These are phyloP conservation scores for Pichia ethanolica DNA, from an alignment of 805 yeast genomes.

Conservation along the genomic window DNA sequence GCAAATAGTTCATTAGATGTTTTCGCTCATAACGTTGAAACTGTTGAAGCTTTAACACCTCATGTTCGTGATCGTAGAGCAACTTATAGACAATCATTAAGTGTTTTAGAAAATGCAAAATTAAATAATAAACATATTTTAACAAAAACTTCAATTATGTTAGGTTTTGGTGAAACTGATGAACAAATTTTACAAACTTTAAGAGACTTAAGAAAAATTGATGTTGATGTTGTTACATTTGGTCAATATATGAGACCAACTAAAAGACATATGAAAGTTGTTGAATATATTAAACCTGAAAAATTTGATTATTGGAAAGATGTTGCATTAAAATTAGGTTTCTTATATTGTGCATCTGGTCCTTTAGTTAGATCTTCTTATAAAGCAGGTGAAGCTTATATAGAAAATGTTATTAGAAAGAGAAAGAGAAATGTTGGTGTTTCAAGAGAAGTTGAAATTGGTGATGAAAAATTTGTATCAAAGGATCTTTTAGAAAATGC, in stretches of 20 bases:
- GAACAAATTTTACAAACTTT: slow-evolving; percentile 76
- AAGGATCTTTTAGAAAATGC: slow-evolving; percentile 14
- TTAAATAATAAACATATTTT: slow-evolving; percentile 62
- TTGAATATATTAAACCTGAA: slow-evolving; percentile 88
- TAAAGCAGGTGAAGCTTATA: slow-evolving; percentile 97
- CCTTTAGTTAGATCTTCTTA: slow-evolving; percentile 94
- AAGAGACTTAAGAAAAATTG: slow-evolving; percentile 62
- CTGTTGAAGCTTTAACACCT: slow-evolving; percentile 93
- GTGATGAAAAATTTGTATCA: slow-evolving; percentile 25
- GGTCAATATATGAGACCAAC: slow-evolving; percentile 99
- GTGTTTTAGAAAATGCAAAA: slow-evolving; percentile 78
- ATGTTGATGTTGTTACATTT: slow-evolving; percentile 92
- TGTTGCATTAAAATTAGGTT: slow-evolving; percentile 80
- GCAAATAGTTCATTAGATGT: slow-evolving; percentile 90
- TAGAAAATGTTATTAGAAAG: slow-evolving; percentile 84
- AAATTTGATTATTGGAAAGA: slow-evolving; percentile 92
- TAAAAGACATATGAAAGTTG: slow-evolving; percentile 96
- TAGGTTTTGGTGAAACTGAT: slow-evolving; percentile 95
- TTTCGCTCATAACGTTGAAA: slow-evolving; percentile 94
- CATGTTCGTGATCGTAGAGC: slow-evolving; percentile 95
- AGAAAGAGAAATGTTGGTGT: slow-evolving; percentile 43
- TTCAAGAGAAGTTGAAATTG: slow-evolving; percentile 26
- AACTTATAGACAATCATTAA: slow-evolving; percentile 79
- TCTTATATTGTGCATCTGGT: slow-evolving; percentile 93
- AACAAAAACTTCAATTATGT: slow-evolving; percentile 92